Conservation (phyloP, 2,329 filamentous ascomycete genomes). For the Neonectria coccinea region DNA sequence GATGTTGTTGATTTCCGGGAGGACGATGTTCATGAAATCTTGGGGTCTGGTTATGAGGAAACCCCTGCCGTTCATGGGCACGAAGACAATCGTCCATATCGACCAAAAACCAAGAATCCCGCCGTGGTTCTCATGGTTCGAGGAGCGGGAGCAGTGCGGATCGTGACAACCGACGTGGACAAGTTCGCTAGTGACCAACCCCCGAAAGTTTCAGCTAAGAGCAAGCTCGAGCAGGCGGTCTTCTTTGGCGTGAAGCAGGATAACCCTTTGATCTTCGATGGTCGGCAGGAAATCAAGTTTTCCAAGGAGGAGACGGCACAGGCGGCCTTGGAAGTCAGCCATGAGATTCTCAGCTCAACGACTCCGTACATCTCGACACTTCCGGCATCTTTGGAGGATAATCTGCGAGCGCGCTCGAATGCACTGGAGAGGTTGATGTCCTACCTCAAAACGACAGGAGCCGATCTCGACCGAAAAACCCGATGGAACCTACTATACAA, state of each 20-base stretch:
- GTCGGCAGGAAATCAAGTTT: conserved; percentile 75
- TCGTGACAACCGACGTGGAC: conserved; percentile 69
- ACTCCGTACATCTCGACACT: conserved; percentile 79
- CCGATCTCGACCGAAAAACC: conserved; percentile 73
- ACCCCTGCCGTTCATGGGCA: conserved; percentile 50
- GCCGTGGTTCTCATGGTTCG: conserved; percentile 71
- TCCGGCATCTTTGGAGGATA: conserved; percentile 82
- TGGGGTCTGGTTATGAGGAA: conserved; percentile 74
- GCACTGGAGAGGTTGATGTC: conserved; percentile 81
- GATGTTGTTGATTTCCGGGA: conserved; percentile 85
- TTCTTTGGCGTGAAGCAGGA: conserved; percentile 87
- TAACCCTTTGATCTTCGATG: conserved; percentile 88
- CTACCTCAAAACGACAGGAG: conserved; percentile 75
- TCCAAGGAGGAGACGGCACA: conserved; percentile 76
- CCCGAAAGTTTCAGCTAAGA: conserved; percentile 80
- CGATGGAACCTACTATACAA: conserved; percentile 88
- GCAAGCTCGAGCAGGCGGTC: conserved; percentile 92
- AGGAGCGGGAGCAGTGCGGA: conserved; percentile 70
- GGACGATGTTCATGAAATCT: conserved; percentile 71
- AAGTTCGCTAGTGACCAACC: conserved; percentile 69
- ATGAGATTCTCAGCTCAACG: conserved; percentile 82
- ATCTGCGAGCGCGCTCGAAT: conserved; percentile 77
- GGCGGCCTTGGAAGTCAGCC: conserved; percentile 83
- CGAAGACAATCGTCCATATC: conserved; percentile 63
- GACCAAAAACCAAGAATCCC: conserved; percentile 71